Evolutionary conservation across 1,139 yeast genomes (phyloP).

Genomic region (Debaryomyces nepalensis): DNA sequence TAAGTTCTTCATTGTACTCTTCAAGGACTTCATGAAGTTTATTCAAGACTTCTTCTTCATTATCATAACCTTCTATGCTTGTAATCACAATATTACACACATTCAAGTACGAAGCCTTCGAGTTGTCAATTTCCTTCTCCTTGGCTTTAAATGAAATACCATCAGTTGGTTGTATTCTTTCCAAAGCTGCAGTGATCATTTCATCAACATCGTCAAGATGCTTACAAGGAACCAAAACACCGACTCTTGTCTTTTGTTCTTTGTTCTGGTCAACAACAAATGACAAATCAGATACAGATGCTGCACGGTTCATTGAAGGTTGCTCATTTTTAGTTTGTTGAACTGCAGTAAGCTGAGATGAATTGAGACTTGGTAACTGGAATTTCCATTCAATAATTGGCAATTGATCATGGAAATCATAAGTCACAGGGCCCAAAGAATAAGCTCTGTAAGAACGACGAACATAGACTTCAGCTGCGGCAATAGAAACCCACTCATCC

Average conservation of each 20-base stretch:
- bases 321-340: conserved; percentile 50
- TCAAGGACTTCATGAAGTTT: conserved; percentile 69
- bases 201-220: conserved; percentile 93
- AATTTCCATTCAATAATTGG: conserved; percentile 89
- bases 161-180: conserved; percentile 59
- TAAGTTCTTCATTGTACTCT: conserved; percentile 71
- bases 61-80: conserved; percentile 71
- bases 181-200: conserved; percentile 74
- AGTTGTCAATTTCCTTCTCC: conserved; percentile 35
- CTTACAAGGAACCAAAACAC: conserved; percentile 81
- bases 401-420: conserved; percentile 60
- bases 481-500: conserved; percentile 90
- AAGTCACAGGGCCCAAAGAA: conserved; percentile 75
- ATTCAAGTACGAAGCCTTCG: conserved; percentile 55
- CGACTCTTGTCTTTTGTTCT: conserved; percentile 69
- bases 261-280: conserved; percentile 69
- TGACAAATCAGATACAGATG: conserved; percentile 90
- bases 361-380: conserved; percentile 74
- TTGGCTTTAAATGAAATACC: conserved; percentile 37
- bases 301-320: conserved; percentile 73
- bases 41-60: conserved; percentile 69
- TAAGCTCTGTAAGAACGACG: conserved; percentile 98
- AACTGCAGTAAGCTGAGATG: conserved; percentile 70
- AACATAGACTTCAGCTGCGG: conserved; percentile 95
- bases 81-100: conserved; percentile 81